Conservation (phyloP, 169 alveolate genomes). For the Cryptosporidium sp. region DNA sequence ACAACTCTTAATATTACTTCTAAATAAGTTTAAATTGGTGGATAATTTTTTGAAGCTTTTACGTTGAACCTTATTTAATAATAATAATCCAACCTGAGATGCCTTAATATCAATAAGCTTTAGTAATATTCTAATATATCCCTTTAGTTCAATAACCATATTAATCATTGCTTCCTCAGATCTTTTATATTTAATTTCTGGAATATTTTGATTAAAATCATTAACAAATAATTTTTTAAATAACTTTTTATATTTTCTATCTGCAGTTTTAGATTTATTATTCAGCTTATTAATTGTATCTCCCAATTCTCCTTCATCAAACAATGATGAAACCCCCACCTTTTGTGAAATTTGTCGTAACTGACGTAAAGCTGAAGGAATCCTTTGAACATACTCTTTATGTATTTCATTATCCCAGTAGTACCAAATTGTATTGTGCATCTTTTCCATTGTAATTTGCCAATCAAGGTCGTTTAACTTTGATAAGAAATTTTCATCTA, state of each 20-base stretch:
- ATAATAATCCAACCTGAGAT: constrained; percentile 58
- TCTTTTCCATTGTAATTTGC: constrained; percentile 72
- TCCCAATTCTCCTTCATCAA: constrained; percentile 42
- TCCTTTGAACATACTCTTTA: constrained; percentile 38
- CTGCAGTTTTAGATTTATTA: constrained; percentile 35
- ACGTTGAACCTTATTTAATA: constrained; percentile 49
- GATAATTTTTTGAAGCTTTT: constrained; percentile 6
- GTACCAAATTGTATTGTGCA: constrained; percentile 52
- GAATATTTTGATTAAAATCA: background rate
- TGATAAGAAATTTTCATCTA: constrained; percentile 25
- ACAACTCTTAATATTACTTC: constrained; percentile 36
- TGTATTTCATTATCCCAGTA: constrained; percentile 60
- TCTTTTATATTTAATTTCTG: constrained; percentile 53
- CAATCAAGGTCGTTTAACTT: constrained; percentile 42
- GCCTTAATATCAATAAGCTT: constrained; percentile 66
- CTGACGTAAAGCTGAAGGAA: constrained; percentile 50
- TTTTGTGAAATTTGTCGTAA: constrained; percentile 37
- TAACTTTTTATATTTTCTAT: constrained; percentile 16
- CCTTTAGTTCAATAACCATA: constrained; percentile 61
- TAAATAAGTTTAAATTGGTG: constrained; percentile 18
- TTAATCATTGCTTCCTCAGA: constrained; percentile 63
- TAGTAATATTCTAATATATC: constrained; percentile 41
- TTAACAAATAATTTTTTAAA: constrained; percentile 9
- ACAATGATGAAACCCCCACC: constrained; percentile 37
- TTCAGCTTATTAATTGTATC: constrained; percentile 42